phyloP scores from a whole-genome alignment of 495 filamentous ascomycete species.

The Penicillium desertorum region DNA sequence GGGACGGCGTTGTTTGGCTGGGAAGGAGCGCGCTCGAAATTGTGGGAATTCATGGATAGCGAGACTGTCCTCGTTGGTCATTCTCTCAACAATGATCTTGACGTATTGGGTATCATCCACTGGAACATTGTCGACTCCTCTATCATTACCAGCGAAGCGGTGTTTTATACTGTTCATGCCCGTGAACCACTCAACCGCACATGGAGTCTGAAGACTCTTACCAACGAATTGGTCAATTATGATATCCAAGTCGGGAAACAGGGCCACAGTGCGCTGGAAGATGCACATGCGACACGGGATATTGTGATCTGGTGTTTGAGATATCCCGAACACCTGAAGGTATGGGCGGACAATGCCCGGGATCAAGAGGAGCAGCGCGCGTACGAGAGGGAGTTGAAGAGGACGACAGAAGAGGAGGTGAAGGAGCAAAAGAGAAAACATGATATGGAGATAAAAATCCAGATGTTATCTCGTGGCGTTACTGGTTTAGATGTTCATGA shows the following conservation, averaged over 20 bases:
- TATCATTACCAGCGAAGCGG: slow-evolving; percentile 29
- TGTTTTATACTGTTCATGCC: slow-evolving; percentile 11
- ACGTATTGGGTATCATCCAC: slow-evolving; percentile 46
- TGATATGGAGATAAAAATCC: slow-evolving; percentile 1
- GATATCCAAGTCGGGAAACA: slow-evolving; percentile 33
- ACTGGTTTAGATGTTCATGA: neutral
- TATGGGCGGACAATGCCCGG: slow-evolving; percentile 25
- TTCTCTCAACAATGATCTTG: slow-evolving; percentile 43
- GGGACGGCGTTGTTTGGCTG: slow-evolving; percentile 41
- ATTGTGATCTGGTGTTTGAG: slow-evolving; percentile 39
- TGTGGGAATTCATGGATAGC: slow-evolving; percentile 40
- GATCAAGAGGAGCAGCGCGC: slow-evolving; percentile 10
- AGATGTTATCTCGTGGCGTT: neutral
- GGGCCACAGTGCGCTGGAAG: slow-evolving; percentile 43
- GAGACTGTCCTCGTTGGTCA: slow-evolving; percentile 51
- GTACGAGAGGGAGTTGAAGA: slow-evolving; percentile 13
- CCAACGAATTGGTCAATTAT: slow-evolving; percentile 28
- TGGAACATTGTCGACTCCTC: slow-evolving; percentile 40
- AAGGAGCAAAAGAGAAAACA: slow-evolving; percentile 2
- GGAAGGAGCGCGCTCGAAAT: slow-evolving; percentile 36
- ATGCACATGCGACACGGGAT: slow-evolving; percentile 41
- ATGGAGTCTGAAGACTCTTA: slow-evolving; percentile 36
- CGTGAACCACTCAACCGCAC: slow-evolving; percentile 11
- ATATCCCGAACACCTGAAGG: slow-evolving; percentile 23
- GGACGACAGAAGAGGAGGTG: slow-evolving; percentile 10